Evolutionary conservation across 257 asterid genomes (phyloP).

Genomic region (Coffea eugenioides): DNA sequence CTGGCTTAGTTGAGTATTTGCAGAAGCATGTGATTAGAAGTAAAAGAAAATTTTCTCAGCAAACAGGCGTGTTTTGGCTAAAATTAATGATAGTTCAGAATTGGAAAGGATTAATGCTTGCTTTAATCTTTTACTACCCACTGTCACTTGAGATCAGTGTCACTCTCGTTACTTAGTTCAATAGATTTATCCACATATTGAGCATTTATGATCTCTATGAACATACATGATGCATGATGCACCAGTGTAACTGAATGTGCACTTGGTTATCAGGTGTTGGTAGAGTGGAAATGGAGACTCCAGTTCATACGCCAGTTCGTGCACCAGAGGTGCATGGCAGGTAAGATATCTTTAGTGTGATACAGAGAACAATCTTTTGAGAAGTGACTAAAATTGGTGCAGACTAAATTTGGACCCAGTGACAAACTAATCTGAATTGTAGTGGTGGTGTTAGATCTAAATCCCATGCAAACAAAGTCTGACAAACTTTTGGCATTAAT

Average conservation of each 20-base stretch:
- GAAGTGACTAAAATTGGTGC: neutral
- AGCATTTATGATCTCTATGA: neutral
- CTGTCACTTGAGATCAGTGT: neutral
- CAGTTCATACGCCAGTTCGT: constrained; percentile 71
- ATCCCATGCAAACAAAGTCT: neutral
- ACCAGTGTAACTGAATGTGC: constrained; percentile 5
- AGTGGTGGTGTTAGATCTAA: neutral
- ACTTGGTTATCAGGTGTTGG: constrained; percentile 62
- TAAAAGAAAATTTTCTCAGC: neutral
- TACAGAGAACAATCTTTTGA: constrained; percentile 5
- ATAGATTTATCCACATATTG: neutral
- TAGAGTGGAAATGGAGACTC: constrained; percentile 66
- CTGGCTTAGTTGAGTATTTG: neutral
- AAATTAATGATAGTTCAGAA: neutral
- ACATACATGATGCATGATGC: neutral
- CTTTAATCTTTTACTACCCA: neutral
- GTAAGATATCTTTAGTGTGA: constrained; percentile 31
- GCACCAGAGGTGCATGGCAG: constrained; percentile 64
- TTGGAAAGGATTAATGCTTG: neutral
- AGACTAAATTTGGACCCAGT: neutral
- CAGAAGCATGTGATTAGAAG: neutral
- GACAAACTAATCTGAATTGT: neutral
- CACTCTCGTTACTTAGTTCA: neutral
- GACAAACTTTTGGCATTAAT: neutral
- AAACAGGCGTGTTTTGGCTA: neutral